Conservation (phyloP, 2,329 filamentous ascomycete genomes). For the Mollisiaceae sp. region DNA sequence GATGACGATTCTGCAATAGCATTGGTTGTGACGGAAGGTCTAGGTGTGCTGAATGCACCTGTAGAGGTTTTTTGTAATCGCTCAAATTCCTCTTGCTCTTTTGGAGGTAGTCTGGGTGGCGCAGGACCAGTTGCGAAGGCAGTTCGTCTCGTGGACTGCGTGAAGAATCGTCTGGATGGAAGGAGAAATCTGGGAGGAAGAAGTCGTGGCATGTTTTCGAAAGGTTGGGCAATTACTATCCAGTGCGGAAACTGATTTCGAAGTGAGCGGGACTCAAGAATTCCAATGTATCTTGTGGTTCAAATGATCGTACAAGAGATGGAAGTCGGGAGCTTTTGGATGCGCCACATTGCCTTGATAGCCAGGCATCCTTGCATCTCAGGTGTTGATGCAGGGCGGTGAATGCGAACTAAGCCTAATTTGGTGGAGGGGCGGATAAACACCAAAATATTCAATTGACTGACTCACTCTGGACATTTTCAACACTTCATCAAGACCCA, state of each 20-base stretch:
- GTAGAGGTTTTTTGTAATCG: conserved; percentile 79
- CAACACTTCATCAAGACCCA: background rate
- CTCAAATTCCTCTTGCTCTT: conserved; percentile 91
- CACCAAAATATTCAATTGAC: conserved; percentile 16
- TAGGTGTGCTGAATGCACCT: conserved; percentile 74
- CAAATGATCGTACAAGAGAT: background rate
- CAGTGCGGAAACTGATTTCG: background rate
- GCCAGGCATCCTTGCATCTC: background rate
- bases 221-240: background rate
- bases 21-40: conserved; percentile 28
- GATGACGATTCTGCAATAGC: conserved; percentile 26
- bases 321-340: background rate
- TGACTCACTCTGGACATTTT: conserved; percentile 31
- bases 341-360: background rate
- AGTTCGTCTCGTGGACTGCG: conserved; percentile 36
- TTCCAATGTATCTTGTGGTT: conserved; percentile 9
- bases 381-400: conserved; percentile 26
- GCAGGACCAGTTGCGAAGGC: conserved; percentile 62
- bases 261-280: background rate
- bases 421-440: conserved; percentile 32
- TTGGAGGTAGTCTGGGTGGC: conserved; percentile 84
- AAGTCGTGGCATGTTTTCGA: conserved; percentile 38
- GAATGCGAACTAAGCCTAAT: conserved; percentile 17
- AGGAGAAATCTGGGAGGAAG: conserved; percentile 36
- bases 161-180: conserved; percentile 39